Evolutionary conservation across 495 filamentous ascomycete species (phyloP).

Genomic region (Aspergillus mulundensis): DNA sequence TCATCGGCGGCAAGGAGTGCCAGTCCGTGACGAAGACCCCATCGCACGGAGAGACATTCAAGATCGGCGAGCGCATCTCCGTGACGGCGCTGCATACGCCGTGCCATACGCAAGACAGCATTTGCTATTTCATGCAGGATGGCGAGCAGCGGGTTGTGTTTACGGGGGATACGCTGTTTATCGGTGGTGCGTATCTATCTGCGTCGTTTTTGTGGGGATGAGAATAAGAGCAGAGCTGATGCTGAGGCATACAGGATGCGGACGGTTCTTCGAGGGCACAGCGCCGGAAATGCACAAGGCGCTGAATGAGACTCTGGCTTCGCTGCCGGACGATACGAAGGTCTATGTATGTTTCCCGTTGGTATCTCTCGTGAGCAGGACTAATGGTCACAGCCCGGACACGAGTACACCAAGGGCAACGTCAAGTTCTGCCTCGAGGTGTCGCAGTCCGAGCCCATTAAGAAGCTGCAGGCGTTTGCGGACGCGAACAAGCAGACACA

Average conservation of each 20-base stretch:
- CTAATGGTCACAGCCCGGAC: no score
- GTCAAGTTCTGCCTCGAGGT: conserved; percentile 80
- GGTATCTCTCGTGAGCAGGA: no score
- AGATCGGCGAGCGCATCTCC: conserved; percentile 72
- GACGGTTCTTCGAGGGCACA: conserved; percentile 94
- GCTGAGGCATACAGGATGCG: conserved; percentile 60
- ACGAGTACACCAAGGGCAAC: conserved; percentile 95
- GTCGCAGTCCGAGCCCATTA: conserved; percentile 66
- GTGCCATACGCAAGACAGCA: conserved; percentile 97
- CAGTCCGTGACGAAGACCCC: conserved; percentile 72
- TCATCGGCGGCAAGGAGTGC: conserved; percentile 89
- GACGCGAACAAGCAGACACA: conserved; percentile 81
- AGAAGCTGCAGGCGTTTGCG: conserved; percentile 72
- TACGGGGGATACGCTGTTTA: conserved; percentile 94
- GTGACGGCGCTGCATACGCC: conserved; percentile 92
- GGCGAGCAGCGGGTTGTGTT: conserved; percentile 78
- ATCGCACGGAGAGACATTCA: conserved; percentile 69
- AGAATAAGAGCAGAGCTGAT: neutral
- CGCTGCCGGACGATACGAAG: conserved; percentile 84
- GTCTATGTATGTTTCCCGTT: conserved; percentile 74
- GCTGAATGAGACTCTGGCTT: conserved; percentile 76
- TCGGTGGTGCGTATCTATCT: conserved; percentile 58
- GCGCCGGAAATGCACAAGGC: conserved; percentile 89
- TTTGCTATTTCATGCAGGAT: conserved; percentile 88
- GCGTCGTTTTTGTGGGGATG: neutral